Conservation (phyloP, 352 stramenopile species). For the Saprolegnia diclina region DNA sequence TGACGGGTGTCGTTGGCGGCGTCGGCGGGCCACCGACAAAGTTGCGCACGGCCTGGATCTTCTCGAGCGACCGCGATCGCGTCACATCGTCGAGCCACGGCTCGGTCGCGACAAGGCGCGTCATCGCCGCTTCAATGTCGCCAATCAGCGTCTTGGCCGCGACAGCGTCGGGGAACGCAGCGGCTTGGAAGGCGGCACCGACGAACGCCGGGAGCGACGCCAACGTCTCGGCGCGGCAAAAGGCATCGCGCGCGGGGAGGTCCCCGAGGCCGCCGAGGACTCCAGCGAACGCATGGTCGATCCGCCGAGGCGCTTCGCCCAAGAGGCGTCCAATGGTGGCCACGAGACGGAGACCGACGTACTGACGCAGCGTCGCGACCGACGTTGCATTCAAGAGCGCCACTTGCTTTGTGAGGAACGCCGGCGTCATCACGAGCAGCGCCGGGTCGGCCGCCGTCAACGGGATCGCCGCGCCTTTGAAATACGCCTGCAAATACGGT, state of each 20-base stretch:
- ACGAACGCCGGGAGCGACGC: slow-evolving; percentile 82
- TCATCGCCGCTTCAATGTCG: slow-evolving; percentile 72
- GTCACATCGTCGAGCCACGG: slow-evolving; percentile 87
- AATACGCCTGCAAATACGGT: no score
- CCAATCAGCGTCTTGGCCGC: slow-evolving; percentile 85
- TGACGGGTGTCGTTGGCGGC: slow-evolving; percentile 47
- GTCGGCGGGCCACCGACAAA: slow-evolving; percentile 51
- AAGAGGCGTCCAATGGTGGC: no score
- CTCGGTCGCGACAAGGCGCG: slow-evolving; percentile 61
- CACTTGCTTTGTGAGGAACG: slow-evolving; percentile 29
- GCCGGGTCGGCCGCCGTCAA: no score
- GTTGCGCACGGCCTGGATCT: slow-evolving; percentile 77
- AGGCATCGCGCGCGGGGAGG: slow-evolving; percentile 78
- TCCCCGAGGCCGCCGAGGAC: slow-evolving; percentile 38
- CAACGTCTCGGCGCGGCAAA: slow-evolving; percentile 77
- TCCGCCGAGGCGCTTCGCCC: no score
- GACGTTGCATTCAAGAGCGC: slow-evolving; percentile 45
- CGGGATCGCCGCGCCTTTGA: no score
- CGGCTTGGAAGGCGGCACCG: slow-evolving; percentile 55
- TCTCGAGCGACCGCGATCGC: slow-evolving; percentile 67
- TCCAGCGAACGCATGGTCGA: slow-evolving; percentile 30
- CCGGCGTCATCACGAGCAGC: slow-evolving; percentile 32
- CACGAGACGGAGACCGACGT: slow-evolving; percentile 56
- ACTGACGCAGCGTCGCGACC: slow-evolving; percentile 39
- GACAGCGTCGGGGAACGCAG: slow-evolving; percentile 74